These are phyloP conservation scores for Fusarium sp. DNA, from an alignment of 2,329 filamentous ascomycete genomes.

Conservation along the genomic window DNA sequence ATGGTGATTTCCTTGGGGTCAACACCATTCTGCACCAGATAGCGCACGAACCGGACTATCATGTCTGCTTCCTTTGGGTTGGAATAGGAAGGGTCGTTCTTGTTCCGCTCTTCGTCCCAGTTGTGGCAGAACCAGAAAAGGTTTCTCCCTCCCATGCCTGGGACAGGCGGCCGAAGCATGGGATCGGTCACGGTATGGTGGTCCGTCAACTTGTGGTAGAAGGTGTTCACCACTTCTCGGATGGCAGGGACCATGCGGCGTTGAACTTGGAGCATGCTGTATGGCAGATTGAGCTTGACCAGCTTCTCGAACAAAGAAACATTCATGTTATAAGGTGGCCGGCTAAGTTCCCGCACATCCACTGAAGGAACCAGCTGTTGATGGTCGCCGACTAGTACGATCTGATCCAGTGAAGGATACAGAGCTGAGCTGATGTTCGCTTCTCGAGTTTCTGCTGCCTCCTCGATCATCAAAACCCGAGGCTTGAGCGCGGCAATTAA, in stretches of 20 bases:
- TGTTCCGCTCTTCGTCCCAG: slow-evolving; percentile 72
- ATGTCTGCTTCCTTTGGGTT: slow-evolving; percentile 81
- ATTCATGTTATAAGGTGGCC: slow-evolving; percentile 72
- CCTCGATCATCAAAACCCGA: slow-evolving; percentile 77
- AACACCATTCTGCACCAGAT: slow-evolving; percentile 77
- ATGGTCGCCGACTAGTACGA: slow-evolving; percentile 78
- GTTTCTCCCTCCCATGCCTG: slow-evolving; percentile 56
- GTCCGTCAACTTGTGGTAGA: slow-evolving; percentile 59
- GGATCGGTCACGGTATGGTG: slow-evolving; percentile 54
- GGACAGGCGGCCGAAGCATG: slow-evolving; percentile 53
- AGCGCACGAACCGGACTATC: slow-evolving; percentile 76
- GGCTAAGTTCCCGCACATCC: slow-evolving; percentile 68
- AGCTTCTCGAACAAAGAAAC: slow-evolving; percentile 84
- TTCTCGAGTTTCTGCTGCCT: slow-evolving; percentile 81
- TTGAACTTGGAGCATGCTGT: slow-evolving; percentile 73
- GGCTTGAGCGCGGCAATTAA: slow-evolving; percentile 74
- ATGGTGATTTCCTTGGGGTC: slow-evolving; percentile 74
- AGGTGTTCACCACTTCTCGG: slow-evolving; percentile 57
- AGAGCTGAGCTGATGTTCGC: slow-evolving; percentile 65
- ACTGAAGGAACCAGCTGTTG: slow-evolving; percentile 80
- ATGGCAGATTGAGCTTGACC: slow-evolving; percentile 72
- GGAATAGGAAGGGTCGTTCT: slow-evolving; percentile 69
- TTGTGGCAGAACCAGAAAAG: slow-evolving; percentile 60
- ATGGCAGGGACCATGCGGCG: slow-evolving; percentile 65
- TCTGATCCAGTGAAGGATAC: slow-evolving; percentile 63